Base-by-base conservation (phyloP, 768 basidiomycete species). In the Lactarius hengduanensis region DNA sequence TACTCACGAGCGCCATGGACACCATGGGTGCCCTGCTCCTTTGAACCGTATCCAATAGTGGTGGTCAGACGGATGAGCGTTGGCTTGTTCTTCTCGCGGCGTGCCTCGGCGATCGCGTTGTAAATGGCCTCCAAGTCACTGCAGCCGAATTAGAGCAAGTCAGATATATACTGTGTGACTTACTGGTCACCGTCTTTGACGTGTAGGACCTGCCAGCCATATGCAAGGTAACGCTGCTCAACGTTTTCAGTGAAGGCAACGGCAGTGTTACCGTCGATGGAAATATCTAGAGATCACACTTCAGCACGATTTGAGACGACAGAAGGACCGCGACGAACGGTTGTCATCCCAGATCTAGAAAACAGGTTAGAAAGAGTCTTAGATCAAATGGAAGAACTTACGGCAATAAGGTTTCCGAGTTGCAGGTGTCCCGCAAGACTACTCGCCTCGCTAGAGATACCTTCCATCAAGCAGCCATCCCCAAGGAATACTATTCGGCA, bases 391-490 rank as follows among this genome's bases (percentile, higher is more conserved):
- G 61, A 62, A 71, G 57, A 34, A 84, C 91, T 74, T 76, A 92
- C 91, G 65, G 91, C 92, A 73, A 98, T 89, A 73, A 98, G 82
- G 79, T 96, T 97, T 63, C 92, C 94, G 50, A 98, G 85, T 76
- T 94, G 88, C 72, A 97, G 83, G 79, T 98, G 96, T 69, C 95
- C 96, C 67, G 94, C 95, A 69, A 97, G 84, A 73, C 91, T 93
- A 67, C 91, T 90, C 47, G 96, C 94, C 77, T 98, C 96, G 69
- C 85, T 84, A n/a, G 94, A 84, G 71, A 98, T 88, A 82, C 96
- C 96, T 78, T 98, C 96, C 91, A 96, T 95, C 62, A 98, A 83
- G 79, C 96, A 98, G 56, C 96, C 96, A 78, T 98, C 96, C 73
- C 96, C 96, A 67, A 86, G 83, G 81, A 97, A 96, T 60, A 90